Conservation (phyloP, 2,329 filamentous ascomycete species). For the Trichoderma harzianum region DNA sequence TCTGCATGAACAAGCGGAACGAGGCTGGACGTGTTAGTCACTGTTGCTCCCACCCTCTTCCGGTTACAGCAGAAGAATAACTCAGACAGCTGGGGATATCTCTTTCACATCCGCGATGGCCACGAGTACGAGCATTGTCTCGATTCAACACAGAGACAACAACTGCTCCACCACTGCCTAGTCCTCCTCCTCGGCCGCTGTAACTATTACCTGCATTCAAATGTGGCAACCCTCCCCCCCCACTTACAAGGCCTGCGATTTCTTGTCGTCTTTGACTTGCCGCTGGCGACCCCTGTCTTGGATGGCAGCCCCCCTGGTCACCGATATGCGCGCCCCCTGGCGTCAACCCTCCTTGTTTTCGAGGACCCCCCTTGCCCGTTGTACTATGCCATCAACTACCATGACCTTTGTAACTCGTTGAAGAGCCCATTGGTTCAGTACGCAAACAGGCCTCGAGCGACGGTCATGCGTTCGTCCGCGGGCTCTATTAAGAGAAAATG, state of each 20-base stretch:
- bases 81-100: neutral
- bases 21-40: constrained; percentile 10
- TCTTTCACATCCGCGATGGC: neutral
- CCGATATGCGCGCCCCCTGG: constrained; percentile 20
- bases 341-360: constrained; percentile 14
- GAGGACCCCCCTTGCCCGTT: neutral
- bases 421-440: constrained; percentile 39
- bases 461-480: constrained; percentile 52
- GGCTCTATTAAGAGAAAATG: constrained; percentile 43
- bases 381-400: constrained; percentile 15
- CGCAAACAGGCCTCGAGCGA: constrained; percentile 40
- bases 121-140: neutral
- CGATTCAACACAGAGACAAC: constrained; percentile 7
- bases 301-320: constrained; percentile 14
- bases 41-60: neutral
- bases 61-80: neutral
- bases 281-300: constrained; percentile 19
- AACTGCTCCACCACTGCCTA: constrained; percentile 5
- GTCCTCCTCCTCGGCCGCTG: constrained; percentile 8
- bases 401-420: constrained; percentile 9
- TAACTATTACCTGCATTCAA: constrained; percentile 21
- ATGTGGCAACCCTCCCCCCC: constrained; percentile 12
- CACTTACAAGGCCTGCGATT: constrained; percentile 16
- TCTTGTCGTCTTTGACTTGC: constrained; percentile 15
- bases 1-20: constrained; percentile 13